Base-by-base conservation (phyloP, 2,329 filamentous ascomycete genomes). In the Microascus cirrosus region DNA sequence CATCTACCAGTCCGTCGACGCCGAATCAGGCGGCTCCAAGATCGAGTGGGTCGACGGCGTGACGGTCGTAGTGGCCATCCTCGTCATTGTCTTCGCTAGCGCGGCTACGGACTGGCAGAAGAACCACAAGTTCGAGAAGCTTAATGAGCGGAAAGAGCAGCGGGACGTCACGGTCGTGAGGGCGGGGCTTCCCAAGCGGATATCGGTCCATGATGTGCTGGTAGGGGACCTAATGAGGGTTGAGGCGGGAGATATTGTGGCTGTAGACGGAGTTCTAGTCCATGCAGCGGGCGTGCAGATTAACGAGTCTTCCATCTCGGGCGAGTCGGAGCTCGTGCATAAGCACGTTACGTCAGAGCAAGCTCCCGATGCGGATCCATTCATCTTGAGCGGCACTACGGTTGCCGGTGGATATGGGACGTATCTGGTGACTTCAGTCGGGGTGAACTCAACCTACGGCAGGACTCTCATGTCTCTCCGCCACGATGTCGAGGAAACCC, bases 51-150 rank as follows among this genome's bases (percentile, higher is more conserved):
- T 91, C 5, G 89, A 93, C 70, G 88, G 88, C 62, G 84, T 91
- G 12, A 88, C 89, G 8, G 90, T 92, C 62, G 84, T 90, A 51
- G 80, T 86, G 24, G 89, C 88, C 55, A 89, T 92, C 60, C 67
- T 86, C 18, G 85, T 92, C 61, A 89, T 92, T 53, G 85, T 91
- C 3, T 70, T 87, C 22, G 88, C 90, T 22, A 88, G 87, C 60
- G 87, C 88, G n/a, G 73, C 85, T 36, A 92, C 90, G 62, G 89
- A 92, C 66, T 92, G 84, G 79, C 88, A 92, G 65, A 91, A 91
- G 69, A 88, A 91, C 68, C 80, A 85, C 53, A 86, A 90, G 65
- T 92, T 92, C 65, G 85, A 89, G 45, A 90, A 89, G 68, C 74
- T 92, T 60, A 91, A 91, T 70, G 83, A 83, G 68, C 89, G 90